phyloP scores from a whole-genome alignment of 2,329 filamentous ascomycete genomes.

The Ceratocystis cubensis region DNA sequence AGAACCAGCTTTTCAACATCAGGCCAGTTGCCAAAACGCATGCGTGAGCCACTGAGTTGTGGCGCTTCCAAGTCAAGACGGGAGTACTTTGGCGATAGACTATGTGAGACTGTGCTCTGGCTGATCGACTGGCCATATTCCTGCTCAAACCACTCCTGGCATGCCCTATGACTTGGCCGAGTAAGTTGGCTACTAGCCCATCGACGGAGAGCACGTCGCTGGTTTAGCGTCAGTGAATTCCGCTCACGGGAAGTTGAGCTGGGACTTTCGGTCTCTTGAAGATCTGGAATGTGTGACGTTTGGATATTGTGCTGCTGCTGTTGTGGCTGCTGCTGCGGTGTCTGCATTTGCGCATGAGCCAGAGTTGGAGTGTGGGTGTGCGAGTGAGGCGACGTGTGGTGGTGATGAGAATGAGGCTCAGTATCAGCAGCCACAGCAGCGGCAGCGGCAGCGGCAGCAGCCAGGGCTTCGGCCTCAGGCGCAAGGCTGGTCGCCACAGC shows the following conservation, averaged over 20 bases:
- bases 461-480: conserved; percentile 14
- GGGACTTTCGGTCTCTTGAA: not conserved
- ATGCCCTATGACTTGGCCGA: conserved; percentile 47
- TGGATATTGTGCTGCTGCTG: conserved; percentile 4
- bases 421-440: not conserved
- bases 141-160: conserved; percentile 49
- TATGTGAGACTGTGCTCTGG: conserved; percentile 51
- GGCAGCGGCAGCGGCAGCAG: conserved; percentile 10
- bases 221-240: conserved; percentile 49
- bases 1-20: conserved; percentile 48
- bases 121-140: conserved; percentile 49
- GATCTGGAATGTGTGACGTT: not conserved
- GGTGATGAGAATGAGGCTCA: conserved; percentile 6
- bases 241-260: conserved; percentile 34
- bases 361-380: not conserved
- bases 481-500: conserved; percentile 9
- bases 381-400: not conserved
- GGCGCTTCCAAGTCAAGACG: conserved; percentile 47
- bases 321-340: conserved; percentile 17
- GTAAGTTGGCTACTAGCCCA: conserved; percentile 47
- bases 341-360: not conserved
- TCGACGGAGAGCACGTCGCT: conserved; percentile 46
- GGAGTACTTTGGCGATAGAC: conserved; percentile 48
- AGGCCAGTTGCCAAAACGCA: conserved; percentile 52
- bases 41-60: conserved; percentile 48